Percentiles rank a stretch among this genome's conserved stretches.
Evolutionary conservation across 1,284 basidiomycete genomes (phyloP).

Genomic region (Cryptococcus floricola): DNA sequence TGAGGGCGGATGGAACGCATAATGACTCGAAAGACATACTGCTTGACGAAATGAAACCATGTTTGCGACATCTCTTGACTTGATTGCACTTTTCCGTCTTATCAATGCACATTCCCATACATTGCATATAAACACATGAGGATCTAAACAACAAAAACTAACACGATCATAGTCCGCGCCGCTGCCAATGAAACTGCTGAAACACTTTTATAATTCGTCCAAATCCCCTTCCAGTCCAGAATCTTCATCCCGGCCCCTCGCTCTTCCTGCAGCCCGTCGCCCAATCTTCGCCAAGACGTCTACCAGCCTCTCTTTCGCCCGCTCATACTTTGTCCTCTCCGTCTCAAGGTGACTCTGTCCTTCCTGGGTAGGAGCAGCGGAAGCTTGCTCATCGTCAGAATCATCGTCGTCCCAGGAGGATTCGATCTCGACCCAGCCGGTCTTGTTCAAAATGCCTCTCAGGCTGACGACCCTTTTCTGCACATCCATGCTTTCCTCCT

Average conservation of each 20-base stretch:
- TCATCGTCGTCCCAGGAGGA: constrained; percentile 15
- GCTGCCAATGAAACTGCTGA: no score
- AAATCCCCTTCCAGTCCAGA: constrained; percentile 42
- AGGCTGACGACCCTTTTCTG: constrained; percentile 34
- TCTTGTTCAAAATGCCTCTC: constrained; percentile 40
- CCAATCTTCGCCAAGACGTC: constrained; percentile 37
- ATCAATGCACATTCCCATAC: neutral
- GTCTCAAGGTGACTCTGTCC: constrained; percentile 8
- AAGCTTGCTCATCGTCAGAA: constrained; percentile 3
- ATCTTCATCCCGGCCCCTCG: constrained; percentile 34
- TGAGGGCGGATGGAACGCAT: neutral
- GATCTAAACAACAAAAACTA: neutral
- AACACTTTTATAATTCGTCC: constrained; percentile 32
- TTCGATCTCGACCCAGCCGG: constrained; percentile 33
- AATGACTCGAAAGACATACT: neutral
- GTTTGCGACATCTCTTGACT: neutral
- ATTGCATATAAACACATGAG: neutral
- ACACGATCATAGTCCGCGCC: neutral
- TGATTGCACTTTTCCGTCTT: no score
- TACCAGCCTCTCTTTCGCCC: constrained; percentile 41
- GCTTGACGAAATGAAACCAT: no score
- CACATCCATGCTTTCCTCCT: constrained; percentile 26
- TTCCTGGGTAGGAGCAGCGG: neutral
- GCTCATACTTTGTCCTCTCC: constrained; percentile 30
- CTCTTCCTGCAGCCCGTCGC: constrained; percentile 36